A percentile compares a stretch with the other conserved stretches of the same genome.
Evolutionary conservation across 2,329 filamentous ascomycete species (phyloP).

Genomic region (Penicillium sp.): DNA sequence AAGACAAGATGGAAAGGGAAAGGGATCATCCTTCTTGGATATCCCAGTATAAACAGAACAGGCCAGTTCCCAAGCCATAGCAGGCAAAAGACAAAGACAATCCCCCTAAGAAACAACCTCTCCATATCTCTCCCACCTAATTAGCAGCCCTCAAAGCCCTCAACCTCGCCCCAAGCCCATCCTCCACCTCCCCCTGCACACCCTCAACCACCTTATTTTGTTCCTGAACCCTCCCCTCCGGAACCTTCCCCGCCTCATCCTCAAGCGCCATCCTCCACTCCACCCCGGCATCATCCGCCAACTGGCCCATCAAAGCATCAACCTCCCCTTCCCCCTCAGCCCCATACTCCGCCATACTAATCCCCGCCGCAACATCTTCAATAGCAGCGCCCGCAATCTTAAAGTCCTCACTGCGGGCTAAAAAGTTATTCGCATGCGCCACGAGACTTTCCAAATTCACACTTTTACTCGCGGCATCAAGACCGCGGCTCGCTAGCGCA

Average conservation of each 20-base stretch:
- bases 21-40: not conserved
- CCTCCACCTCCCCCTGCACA: slow-evolving; percentile 47
- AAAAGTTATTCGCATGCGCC: slow-evolving; percentile 51
- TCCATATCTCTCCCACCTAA: slow-evolving; percentile 18
- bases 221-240: slow-evolving; percentile 48
- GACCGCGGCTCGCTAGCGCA: slow-evolving; percentile 51
- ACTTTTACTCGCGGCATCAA: slow-evolving; percentile 53
- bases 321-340: slow-evolving; percentile 52
- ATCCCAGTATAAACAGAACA: not conserved
- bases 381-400: slow-evolving; percentile 52
- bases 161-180: slow-evolving; percentile 49
- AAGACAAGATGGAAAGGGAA: not conserved
- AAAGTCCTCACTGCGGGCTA: slow-evolving; percentile 50
- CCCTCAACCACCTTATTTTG: slow-evolving; percentile 28
- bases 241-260: slow-evolving; percentile 44
- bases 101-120: not conserved
- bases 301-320: slow-evolving; percentile 52
- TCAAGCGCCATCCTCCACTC: slow-evolving; percentile 50
- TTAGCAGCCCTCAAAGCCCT: slow-evolving; percentile 48
- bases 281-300: slow-evolving; percentile 53
- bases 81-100: not conserved
- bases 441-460: slow-evolving; percentile 54
- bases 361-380: slow-evolving; percentile 49
- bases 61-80: not conserved
- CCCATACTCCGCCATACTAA: slow-evolving; percentile 53